Base-by-base conservation (phyloP, 2,329 filamentous ascomycete genomes). In the Macroventuria anomochaeta region DNA sequence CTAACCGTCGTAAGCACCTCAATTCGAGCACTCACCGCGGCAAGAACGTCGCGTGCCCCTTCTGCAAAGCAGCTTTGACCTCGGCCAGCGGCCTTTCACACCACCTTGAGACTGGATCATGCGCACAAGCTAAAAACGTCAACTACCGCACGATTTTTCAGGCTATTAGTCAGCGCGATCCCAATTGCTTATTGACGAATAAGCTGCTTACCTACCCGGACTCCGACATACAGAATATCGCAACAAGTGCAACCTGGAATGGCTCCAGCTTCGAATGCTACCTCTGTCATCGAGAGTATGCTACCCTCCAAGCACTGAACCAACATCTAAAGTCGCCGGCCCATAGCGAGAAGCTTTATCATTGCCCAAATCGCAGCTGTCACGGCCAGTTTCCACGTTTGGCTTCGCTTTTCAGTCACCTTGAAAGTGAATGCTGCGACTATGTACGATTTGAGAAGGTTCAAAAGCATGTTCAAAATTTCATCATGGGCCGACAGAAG, bases 21-120 rank as follows among this genome's bases (percentile, higher is more conserved):
- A 81, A 80, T 21, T 86, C 83, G 0, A 72, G 72, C 5, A 62
- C 68, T 38, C 85, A 88, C 62, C 74, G 74, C 0, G 79, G 79
- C 47, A 53, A 40, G 0, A 67, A 67, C 2, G 67, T 85, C 7
- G 1, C 34, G 0, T 89, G 86, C 43, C 85, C 81, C 0, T 87
- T 84, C 62, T 88, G 86, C 70, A 64, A 74, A 29, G 53, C 39
- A 2, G 23, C 7, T 2, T 83, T 77, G 55, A 71, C 77, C 8
- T 80, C 80, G 0, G 83, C 84, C 1, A 83, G 80, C 1, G 85
- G 83, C 3, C 59, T 87, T 4, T 64, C 74, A 0, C 76, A 85
- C 63, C 83, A 88, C 57, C 69, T 88, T 0, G 86, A 88, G 58
- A 70, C 62, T 0, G 80, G 81, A n/a, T 69, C 75, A 0, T 88